These are phyloP conservation scores for Alternaria brassicae DNA, from an alignment of 2,329 filamentous ascomycete species.

Conservation along the genomic window DNA sequence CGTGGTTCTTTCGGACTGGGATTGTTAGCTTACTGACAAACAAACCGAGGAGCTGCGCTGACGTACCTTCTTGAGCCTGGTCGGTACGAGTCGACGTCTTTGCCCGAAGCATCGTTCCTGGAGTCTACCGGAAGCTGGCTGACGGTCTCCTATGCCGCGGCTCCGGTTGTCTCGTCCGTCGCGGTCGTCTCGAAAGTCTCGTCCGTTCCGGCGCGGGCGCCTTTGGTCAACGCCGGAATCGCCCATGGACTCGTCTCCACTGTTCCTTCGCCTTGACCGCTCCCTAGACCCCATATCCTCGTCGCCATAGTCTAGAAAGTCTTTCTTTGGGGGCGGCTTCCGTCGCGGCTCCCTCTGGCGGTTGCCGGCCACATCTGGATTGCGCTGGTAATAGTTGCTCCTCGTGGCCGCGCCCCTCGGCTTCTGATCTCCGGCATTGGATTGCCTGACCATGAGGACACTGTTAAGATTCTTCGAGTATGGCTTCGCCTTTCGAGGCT, in stretches of 20 bases:
- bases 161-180: slow-evolving; percentile 26
- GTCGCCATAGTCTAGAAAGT: slow-evolving; percentile 42
- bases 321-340: slow-evolving; percentile 54
- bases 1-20: slow-evolving; percentile 38
- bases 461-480: slow-evolving; percentile 72
- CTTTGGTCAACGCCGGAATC: slow-evolving; percentile 56
- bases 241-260: slow-evolving; percentile 81
- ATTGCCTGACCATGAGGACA: slow-evolving; percentile 74
- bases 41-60: neutral
- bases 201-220: slow-evolving; percentile 33
- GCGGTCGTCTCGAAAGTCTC: slow-evolving; percentile 26
- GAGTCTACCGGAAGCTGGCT: slow-evolving; percentile 19
- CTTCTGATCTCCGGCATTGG: slow-evolving; percentile 80
- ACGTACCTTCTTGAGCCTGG: slow-evolving; percentile 37
- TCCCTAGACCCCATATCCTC: slow-evolving; percentile 32
- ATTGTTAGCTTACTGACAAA: slow-evolving; percentile 10
- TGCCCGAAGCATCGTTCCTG: slow-evolving; percentile 7
- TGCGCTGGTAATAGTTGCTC: slow-evolving; percentile 90
- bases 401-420: slow-evolving; percentile 76
- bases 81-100: slow-evolving; percentile 44
- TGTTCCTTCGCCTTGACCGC: slow-evolving; percentile 31
- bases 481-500: slow-evolving; percentile 71
- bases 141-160: slow-evolving; percentile 22
- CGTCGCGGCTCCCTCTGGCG: slow-evolving; percentile 61
- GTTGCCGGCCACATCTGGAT: slow-evolving; percentile 80